Base-by-base conservation (phyloP, 441 rosid genomes). In the Mallotus repandus region DNA sequence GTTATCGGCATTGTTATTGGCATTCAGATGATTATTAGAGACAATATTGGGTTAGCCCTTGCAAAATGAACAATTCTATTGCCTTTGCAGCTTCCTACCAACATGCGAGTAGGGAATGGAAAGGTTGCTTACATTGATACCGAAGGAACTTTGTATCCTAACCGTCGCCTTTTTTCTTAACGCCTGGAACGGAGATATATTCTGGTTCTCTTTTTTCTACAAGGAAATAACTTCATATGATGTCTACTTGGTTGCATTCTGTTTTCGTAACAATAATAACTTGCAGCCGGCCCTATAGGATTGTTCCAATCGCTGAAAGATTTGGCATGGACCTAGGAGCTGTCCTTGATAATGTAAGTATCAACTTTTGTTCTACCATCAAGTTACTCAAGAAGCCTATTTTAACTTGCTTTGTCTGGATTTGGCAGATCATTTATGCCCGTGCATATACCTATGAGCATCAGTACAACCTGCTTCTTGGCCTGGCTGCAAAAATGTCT, bases 261-360 rank as follows among this genome's bases (percentile, higher is more conserved):
- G 69, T 78, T 75, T 79, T 59, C 82, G 82, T 77, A 77, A 83
- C 89, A 69, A 46, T 12, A 41, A 58, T 16, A 46, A 73, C 73
- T 72, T 84, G 75, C 78, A 90, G 98, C 81, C 89, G 91, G 0
- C 96, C 97, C 71, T 96, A 96, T 81, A 66, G 97, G 48, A 89
- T 93, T 71, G 86, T 93, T 35, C 94, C 92, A 29, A 92, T 88
- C 78, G 97, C 98, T 57, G 92, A 90, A 86, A 91, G 98, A 84
- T 92, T 93, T 86, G 98, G 96, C 80, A 92, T 93, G 98, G 99
- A 96, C 73, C 89, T 96, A 58, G 91, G 92, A 76, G 97, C 98
- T 9, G 97, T 92, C 77, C 97, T 92, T 74, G 99, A 92, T 84
- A 93, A 93, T 80, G 98, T 89, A 84, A 80, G 85, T 61, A 69